Evolutionary conservation across 352 stramenopile species (phyloP).

Genomic region (Phytopythium mirpurense): DNA sequence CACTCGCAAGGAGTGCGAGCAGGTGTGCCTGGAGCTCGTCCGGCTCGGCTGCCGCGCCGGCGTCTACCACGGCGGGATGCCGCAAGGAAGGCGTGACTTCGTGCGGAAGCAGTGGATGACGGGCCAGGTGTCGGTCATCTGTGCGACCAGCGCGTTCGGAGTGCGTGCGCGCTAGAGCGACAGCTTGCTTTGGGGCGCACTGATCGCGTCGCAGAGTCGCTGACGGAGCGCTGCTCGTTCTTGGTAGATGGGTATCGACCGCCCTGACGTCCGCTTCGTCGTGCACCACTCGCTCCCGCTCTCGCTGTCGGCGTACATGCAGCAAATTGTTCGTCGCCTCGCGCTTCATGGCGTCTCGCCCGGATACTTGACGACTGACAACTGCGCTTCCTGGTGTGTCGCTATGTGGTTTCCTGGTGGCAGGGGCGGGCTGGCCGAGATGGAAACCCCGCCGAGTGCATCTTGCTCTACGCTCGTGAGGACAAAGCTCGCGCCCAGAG

Average conservation of each 20-base stretch:
- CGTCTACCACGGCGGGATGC: conserved; percentile 68
- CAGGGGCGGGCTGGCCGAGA: conserved; percentile 69
- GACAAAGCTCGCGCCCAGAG: conserved; percentile 49
- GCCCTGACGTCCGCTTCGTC: conserved; percentile 67
- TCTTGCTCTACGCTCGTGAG: conserved; percentile 51
- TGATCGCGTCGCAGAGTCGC: background rate
- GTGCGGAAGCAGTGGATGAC: conserved; percentile 79
- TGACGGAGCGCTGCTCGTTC: conserved; percentile 1
- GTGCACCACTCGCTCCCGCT: conserved; percentile 68
- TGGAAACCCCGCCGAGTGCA: conserved; percentile 38
- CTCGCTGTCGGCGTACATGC: conserved; percentile 60
- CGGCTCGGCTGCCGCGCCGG: conserved; percentile 44
- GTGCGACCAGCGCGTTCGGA: conserved; percentile 72
- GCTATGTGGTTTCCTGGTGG: background rate
- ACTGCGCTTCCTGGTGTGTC: background rate
- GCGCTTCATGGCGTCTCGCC: background rate
- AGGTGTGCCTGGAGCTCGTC: conserved; percentile 47
- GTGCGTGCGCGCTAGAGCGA: conserved; percentile 24
- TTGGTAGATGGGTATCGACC: conserved; percentile 76
- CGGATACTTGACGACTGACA: background rate
- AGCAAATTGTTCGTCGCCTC: conserved; percentile 57
- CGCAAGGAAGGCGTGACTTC: conserved; percentile 51
- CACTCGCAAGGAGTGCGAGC: conserved; percentile 62
- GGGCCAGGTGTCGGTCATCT: conserved; percentile 65
- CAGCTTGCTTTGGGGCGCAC: background rate